Base-by-base conservation (phyloP, 352 stramenopile genomes). In the Pythium periplocum region DNA sequence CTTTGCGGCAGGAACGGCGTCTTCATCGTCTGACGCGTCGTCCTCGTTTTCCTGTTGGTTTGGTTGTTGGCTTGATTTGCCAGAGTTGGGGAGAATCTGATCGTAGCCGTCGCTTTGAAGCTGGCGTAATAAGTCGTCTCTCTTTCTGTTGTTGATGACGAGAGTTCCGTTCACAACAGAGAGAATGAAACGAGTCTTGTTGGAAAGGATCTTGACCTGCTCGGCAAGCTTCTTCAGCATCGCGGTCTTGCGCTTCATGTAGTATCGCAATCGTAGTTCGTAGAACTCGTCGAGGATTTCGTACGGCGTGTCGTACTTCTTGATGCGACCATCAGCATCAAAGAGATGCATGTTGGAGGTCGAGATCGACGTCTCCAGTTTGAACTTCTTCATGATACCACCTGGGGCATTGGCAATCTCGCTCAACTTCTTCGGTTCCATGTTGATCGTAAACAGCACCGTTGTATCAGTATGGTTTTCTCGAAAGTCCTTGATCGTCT, bases 291-390 rank as follows among this genome's bases (percentile, higher is more conserved):
- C 77, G 39, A 98, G 72, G 39, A 99, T 97, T 51, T 96, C 73
- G 58, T 96, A 68, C 8, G 96, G 84, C 12, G 69, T 93, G 1
- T 95, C 73, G 61, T 98, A 99, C 62, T 97, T 97, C 65, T 87
- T 86, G 62, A 99, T 98, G 43, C 73, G 74, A 7, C 91, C 91
- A 1, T 82, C 41, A 5, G 68, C 57, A 56, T 98, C 88, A 69
- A 98, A 99, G 6, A 98, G 78, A 60, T 99, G 89, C 96, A 99
- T 99, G 67, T 99, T 99, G 9, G 85, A 96, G 2, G 90, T 98
- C 7, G 78, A 95, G 37, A 99, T 73, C 10, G 83, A 93, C 6
- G 83, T 89, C 51, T 96, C 90, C 3, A 99, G 87, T 64, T 97
- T 98, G 60, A 99, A 98, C 55, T 90, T 90, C 71, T 98, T 98